Conservation (phyloP, 2,329 filamentous ascomycete genomes). For the Coniochaeta hoffmannii region DNA sequence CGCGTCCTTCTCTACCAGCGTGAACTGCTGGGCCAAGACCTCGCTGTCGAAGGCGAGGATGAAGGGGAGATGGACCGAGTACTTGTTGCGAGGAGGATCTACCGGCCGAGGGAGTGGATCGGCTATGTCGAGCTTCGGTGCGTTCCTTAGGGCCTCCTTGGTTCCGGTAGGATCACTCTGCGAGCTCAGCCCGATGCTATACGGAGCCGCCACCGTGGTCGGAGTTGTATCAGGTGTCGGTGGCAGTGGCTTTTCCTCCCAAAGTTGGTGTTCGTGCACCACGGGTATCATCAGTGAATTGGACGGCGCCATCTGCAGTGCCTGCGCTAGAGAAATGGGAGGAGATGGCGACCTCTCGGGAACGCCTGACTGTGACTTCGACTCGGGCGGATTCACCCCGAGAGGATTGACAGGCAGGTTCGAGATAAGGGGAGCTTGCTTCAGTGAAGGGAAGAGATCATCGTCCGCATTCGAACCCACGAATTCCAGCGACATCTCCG, state of each 20-base stretch:
- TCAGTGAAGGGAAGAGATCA: conserved; percentile 17
- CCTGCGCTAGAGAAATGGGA: conserved; percentile 40
- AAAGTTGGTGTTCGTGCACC: conserved; percentile 32
- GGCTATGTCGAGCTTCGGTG: conserved; percentile 19
- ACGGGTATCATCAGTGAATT: conserved; percentile 27
- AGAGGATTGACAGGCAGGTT: conserved; percentile 28
- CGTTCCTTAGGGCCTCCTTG: conserved; percentile 28
- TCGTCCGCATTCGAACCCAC: conserved; percentile 24
- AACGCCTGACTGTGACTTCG: conserved; percentile 20
- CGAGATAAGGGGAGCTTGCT: conserved; percentile 23
- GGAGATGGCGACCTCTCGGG: conserved; percentile 30
- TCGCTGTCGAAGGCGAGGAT: conserved; percentile 76
- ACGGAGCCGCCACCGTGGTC: conserved; percentile 25
- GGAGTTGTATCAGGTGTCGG: conserved; percentile 45
- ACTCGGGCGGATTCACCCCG: conserved; percentile 16
- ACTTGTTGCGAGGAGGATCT: conserved; percentile 23
- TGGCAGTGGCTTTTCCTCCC: conserved; percentile 36
- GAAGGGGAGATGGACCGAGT: conserved; percentile 64
- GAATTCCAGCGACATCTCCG: conserved; percentile 50
- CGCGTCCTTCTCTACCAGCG: conserved; percentile 78
- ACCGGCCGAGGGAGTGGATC: conserved; percentile 14
- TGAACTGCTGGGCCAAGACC: conserved; percentile 73
- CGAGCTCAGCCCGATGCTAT: conserved; percentile 23
- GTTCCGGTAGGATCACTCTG: conserved; percentile 23
- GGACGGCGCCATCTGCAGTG: conserved; percentile 32